Evolutionary conservation across 2,329 filamentous ascomycete genomes (phyloP), one percentile per base, ranked within the genome.

Genomic region (Arthroderma sp.): DNA sequence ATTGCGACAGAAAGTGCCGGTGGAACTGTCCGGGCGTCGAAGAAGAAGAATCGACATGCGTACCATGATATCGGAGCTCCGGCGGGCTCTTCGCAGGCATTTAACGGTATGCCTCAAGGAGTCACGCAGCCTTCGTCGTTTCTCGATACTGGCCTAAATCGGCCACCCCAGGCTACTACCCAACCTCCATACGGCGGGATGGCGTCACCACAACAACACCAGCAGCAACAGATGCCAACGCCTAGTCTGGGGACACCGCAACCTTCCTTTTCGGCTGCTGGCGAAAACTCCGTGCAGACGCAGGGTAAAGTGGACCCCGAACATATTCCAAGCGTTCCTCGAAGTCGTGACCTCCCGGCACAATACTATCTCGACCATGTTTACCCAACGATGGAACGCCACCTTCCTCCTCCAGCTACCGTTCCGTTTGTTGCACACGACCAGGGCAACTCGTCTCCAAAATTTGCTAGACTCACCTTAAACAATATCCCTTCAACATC

Each of bases 31-130:
- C 67, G 78, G 61, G 53, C 62, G 33, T 64, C 68, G 42, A 83
- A 88, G 73, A 96, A 94, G 78, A 95, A 94, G 74, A 83, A 95
- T 61, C 78, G 86, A 48, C 89, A 96, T 66, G 89, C 88, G 51
- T 84, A 94, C 63, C 89, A 96, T 63, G 81, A 78, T 34, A 77
- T 96, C 43, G 85, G 89, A 52, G 78, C 83, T 22, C 73, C 80
- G 8, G 72, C 72, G 4, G 78, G 79, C 41, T 78, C 78, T 31
- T 78, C 80, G 4, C 78, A 83, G 57, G 68, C 78, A 7, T 84
- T 83, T 66, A 81, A 81, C 59, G 81, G 78, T 49, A 77, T 81
- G 57, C 77, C 79, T 1, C 71, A 75, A 27, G 67, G 70, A 7
- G 75, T 72, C 29, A 71, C 71, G 27, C 70, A 74, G 11, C 49